These are phyloP conservation scores for Spergularia bocconei DNA, from an alignment of 148 eudicot species.

Conservation along the genomic window DNA sequence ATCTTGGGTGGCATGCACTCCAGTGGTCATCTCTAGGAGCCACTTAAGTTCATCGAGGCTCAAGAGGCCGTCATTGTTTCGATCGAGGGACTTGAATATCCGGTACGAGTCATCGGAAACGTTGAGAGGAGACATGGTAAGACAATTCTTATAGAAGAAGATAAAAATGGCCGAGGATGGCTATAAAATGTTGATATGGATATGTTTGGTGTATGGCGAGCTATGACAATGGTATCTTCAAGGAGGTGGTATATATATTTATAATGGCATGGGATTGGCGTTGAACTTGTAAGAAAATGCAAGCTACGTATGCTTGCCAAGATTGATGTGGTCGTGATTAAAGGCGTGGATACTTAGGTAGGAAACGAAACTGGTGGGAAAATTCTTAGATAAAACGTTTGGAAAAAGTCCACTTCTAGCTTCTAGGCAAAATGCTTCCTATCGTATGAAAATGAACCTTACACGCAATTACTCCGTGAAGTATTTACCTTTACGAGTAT, in stretches of 20 bases:
- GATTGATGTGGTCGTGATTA: neutral
- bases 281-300: conserved; percentile 4
- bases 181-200: neutral
- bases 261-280: neutral
- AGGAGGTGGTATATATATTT: neutral
- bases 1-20: conserved; percentile 27
- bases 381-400: conserved; percentile 14
- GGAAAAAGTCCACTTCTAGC: neutral
- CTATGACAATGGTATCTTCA: neutral
- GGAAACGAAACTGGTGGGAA: conserved; percentile 10
- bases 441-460: neutral
- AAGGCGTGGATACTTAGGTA: neutral
- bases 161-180: neutral
- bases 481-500: neutral
- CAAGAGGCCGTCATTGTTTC: conserved; percentile 46
- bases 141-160: neutral
- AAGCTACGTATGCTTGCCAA: neutral
- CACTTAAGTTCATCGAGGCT: conserved; percentile 47
- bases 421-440: neutral
- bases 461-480: too few relatives aligned
- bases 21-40: conserved; percentile 39
- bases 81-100: conserved; percentile 52
- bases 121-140: conserved; percentile 34
- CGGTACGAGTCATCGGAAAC: conserved; percentile 31
- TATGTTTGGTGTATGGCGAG: neutral